Evolutionary conservation across 2,329 filamentous ascomycete species (phyloP), one percentile per base, ranked within the genome.

Genomic region (Penicillium sp.): DNA sequence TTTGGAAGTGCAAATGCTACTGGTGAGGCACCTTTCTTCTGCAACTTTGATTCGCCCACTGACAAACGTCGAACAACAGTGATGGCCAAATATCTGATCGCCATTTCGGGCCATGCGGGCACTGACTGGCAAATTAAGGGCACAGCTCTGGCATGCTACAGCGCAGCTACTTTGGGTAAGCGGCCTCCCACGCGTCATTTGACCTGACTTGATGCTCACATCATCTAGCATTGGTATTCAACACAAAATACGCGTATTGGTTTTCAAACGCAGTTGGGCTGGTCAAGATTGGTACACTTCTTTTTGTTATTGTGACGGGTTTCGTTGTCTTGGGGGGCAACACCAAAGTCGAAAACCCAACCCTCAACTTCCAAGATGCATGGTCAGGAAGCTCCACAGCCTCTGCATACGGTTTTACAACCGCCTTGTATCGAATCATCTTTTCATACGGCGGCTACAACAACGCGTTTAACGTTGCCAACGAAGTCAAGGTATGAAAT

Each of bases 1-100:
- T 88, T 88, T 58, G 83, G 82, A 61, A 85, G 83, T 59, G 82
- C 83, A 36, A 88, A 88, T 66, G 79, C 84, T 1, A 82, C 88
- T 29, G 78, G 53, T 55, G 10, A 31, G 38, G 29, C 8, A 1
- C 0, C 6, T 14, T 0, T 31, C 6, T 6, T 6, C 3, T 50
- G 9, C 3, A 1, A 13, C 21, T 14, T 27, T 6, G 16, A 2
- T 4, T 4, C 7, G 14, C 1, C 7, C 3, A 16, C 14, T 50
- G 21, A 50, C 14, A 24, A 29, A 18, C 14, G 9, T 24, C 4
- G 1, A 4, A 29, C 10, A 14, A 44, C 22, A 53, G 50, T 88
- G 0, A 68, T 88, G 27, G 82, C 86, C 0, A 74, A 80, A 34
- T 89, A 89, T 59, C 66, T 88, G 0, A 89, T 82, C 69, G 77